Conservation (phyloP, 2,329 filamentous ascomycete species). For the Rutstroemia sydowiana region DNA sequence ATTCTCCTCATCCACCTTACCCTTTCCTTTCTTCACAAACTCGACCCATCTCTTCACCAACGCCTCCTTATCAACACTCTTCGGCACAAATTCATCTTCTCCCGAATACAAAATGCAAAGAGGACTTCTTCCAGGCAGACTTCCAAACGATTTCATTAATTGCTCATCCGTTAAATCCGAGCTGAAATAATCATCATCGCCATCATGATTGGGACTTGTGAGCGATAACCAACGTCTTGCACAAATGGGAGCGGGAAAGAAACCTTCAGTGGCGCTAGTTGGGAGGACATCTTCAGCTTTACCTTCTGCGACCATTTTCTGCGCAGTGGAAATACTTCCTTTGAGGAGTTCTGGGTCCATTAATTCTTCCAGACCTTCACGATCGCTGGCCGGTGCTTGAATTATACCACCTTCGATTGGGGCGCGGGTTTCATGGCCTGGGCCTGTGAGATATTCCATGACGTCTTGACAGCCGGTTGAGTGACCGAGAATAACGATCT, state of each 20-base stretch:
- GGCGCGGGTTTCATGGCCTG: slow-evolving; percentile 31
- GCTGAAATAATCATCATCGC: slow-evolving; percentile 63
- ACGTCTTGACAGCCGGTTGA: slow-evolving; percentile 64
- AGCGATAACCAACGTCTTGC: slow-evolving; percentile 53
- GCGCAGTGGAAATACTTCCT: slow-evolving; percentile 32
- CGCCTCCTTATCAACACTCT: slow-evolving; percentile 38
- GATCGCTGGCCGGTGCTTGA: slow-evolving; percentile 58
- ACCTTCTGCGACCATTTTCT: slow-evolving; percentile 36
- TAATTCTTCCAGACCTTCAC: slow-evolving; percentile 42
- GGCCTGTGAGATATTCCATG: slow-evolving; percentile 51
- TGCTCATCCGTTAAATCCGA: slow-evolving; percentile 49
- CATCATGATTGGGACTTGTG: slow-evolving; percentile 44
- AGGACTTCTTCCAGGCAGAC: slow-evolving; percentile 34
- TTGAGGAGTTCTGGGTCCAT: slow-evolving; percentile 33
- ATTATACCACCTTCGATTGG: slow-evolving; percentile 54
- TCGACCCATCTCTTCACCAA: slow-evolving; percentile 43
- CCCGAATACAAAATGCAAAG: slow-evolving; percentile 44
- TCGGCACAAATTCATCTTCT: slow-evolving; percentile 44
- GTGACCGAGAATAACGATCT: slow-evolving; percentile 62
- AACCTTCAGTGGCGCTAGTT: slow-evolving; percentile 16
- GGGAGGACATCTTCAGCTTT: slow-evolving; percentile 40
- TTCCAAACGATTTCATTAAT: slow-evolving; percentile 50
- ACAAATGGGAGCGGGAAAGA: slow-evolving; percentile 40
- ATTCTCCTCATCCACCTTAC: slow-evolving; percentile 39
- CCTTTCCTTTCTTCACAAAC: slow-evolving; percentile 36